Percentiles rank a stretch among this genome's conserved stretches.
phyloP scores from a whole-genome alignment of 2,329 filamentous ascomycete genomes.

The Cladophialophora bantiana region DNA sequence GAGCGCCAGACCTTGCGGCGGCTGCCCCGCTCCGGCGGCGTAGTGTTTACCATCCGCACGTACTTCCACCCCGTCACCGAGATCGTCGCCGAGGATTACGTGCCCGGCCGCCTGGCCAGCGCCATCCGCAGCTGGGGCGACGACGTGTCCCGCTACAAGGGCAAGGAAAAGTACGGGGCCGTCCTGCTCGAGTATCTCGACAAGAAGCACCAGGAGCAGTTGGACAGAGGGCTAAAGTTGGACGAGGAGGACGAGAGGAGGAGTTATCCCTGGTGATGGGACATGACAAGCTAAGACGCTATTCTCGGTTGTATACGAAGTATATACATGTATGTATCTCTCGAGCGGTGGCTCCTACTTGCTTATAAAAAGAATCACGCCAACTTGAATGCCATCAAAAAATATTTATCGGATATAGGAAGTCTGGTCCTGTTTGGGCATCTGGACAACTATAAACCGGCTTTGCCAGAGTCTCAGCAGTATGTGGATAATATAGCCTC shows the following conservation, averaged over 20 bases:
- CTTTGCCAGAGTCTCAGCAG: no score
- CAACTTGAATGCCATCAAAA: no score
- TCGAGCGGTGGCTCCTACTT: not conserved
- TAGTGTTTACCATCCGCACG: constrained; percentile 79
- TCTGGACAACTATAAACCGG: no score
- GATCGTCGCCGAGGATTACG: constrained; percentile 73
- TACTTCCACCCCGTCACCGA: constrained; percentile 77
- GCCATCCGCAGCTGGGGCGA: constrained; percentile 82
- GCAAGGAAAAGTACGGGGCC: constrained; percentile 74
- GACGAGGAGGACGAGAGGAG: constrained; percentile 66
- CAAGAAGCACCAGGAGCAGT: constrained; percentile 73
- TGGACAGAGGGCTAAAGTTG: constrained; percentile 70
- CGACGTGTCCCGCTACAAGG: constrained; percentile 79
- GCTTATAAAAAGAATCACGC: no score
- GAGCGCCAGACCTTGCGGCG: constrained; percentile 75
- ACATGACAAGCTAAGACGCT: not conserved
- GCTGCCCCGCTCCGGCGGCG: constrained; percentile 63
- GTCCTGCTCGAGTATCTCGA: constrained; percentile 81
- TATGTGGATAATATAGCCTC: no score
- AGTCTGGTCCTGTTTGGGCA: no score
- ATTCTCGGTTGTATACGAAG: no score
- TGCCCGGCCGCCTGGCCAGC: constrained; percentile 78
- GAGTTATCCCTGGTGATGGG: constrained; percentile 65
- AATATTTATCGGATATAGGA: no score
- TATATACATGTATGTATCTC: not conserved